phyloP scores from a whole-genome alignment of 129 eudicot genomes.

The Flaveria trinervia region DNA sequence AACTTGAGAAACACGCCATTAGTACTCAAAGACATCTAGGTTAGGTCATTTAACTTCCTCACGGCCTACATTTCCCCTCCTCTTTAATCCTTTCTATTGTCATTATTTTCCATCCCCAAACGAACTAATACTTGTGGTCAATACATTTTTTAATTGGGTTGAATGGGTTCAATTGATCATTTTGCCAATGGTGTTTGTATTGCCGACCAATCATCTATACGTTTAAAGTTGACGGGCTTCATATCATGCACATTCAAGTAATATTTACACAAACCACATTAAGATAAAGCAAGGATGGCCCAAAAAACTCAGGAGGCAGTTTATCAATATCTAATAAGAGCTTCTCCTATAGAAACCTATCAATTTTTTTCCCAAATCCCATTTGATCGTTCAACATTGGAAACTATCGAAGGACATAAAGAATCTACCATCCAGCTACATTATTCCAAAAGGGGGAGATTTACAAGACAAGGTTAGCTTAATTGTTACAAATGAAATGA shows the following conservation, averaged over 20 bases:
- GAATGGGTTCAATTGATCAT: background rate
- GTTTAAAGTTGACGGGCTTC: too few species aligned
- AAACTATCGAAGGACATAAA: background rate
- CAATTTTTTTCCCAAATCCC: background rate
- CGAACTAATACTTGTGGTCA: background rate
- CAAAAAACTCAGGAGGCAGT: too few species aligned
- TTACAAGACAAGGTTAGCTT: slow-evolving; percentile 12
- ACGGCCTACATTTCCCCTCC: background rate
- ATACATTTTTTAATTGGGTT: background rate
- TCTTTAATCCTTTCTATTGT: background rate
- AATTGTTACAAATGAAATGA: slow-evolving; percentile 7
- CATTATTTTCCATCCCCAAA: background rate
- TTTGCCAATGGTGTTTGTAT: slow-evolving; percentile 2
- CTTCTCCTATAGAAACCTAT: too few species aligned
- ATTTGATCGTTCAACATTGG: background rate
- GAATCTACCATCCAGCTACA: slow-evolving; percentile 26
- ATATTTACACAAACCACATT: too few species aligned
- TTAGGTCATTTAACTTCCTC: background rate
- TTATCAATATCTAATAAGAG: too few species aligned
- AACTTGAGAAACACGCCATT: slow-evolving; percentile 1
- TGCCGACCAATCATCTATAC: too few species aligned
- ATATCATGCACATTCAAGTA: too few species aligned
- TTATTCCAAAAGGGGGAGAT: slow-evolving; percentile 19
- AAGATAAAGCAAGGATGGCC: too few species aligned
- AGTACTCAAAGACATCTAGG: slow-evolving; percentile 10